phyloP scores from a whole-genome alignment of 495 filamentous ascomycete species.

The Neurospora intermedia region DNA sequence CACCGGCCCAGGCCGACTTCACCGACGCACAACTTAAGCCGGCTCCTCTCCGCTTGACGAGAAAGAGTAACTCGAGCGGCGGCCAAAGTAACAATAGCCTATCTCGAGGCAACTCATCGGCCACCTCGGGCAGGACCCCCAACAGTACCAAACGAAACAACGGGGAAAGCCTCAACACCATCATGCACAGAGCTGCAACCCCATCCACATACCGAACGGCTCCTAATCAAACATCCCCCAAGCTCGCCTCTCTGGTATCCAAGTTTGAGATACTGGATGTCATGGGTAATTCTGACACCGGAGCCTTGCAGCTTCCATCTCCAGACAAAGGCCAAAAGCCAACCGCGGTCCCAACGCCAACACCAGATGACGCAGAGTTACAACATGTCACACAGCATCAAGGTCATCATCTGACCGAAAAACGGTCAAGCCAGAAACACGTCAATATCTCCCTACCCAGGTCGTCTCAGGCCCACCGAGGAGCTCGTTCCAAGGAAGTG shows the following conservation, averaged over 20 bases:
- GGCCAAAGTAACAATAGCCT: slow-evolving; percentile 1
- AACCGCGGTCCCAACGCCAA: background rate
- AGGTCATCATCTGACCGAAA: background rate
- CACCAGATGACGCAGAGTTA: slow-evolving; percentile 1
- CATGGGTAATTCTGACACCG: slow-evolving; percentile 14
- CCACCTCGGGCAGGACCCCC: background rate
- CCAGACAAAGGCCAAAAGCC: background rate
- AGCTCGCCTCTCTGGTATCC: slow-evolving; percentile 25
- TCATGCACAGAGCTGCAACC: slow-evolving; percentile 6
- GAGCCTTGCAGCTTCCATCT: background rate
- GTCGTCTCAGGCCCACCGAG: background rate
- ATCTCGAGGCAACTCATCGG: background rate
- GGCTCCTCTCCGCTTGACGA: slow-evolving; percentile 20
- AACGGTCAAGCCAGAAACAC: background rate
- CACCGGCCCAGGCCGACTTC: slow-evolving; percentile 3
- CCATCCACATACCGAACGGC: background rate
- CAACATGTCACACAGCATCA: background rate
- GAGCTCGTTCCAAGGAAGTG: background rate
- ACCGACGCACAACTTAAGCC: slow-evolving; percentile 18
- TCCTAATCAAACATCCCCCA: slow-evolving; percentile 5
- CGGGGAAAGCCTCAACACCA: background rate
- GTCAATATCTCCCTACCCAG: background rate
- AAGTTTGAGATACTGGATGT: slow-evolving; percentile 33
- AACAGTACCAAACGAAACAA: background rate
- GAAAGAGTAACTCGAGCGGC: slow-evolving; percentile 8